Evolutionary conservation across 2,329 filamentous ascomycete genomes (phyloP).

Genomic region (Clarireedia hainanense): DNA sequence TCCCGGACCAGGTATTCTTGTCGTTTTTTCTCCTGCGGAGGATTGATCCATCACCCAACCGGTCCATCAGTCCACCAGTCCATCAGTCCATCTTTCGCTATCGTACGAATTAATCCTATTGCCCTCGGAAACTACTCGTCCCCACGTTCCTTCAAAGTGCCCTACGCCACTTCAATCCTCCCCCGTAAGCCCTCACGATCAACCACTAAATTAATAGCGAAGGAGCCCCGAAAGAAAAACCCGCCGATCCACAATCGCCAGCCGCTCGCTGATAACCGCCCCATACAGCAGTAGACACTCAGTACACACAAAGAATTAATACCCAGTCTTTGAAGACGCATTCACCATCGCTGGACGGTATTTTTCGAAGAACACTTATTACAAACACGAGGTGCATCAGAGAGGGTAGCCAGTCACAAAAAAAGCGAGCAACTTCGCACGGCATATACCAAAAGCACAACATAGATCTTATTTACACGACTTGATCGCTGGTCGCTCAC

Average conservation of each 20-base stretch:
- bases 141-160: slow-evolving; percentile 1
- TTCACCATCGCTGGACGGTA: slow-evolving; percentile 5
- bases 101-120: background rate
- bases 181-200: background rate
- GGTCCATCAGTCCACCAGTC: background rate
- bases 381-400: slow-evolving; percentile 5
- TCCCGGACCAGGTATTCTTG: no score
- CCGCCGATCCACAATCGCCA: background rate
- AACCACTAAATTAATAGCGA: slow-evolving; percentile 9
- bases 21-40: no score
- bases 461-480: slow-evolving; percentile 1
- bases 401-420: background rate
- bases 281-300: background rate
- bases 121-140: background rate
- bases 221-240: background rate
- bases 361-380: background rate
- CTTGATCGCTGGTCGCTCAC: slow-evolving; percentile 18
- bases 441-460: slow-evolving; percentile 3
- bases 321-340: background rate
- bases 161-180: background rate
- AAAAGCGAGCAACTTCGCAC: slow-evolving; percentile 7
- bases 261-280: background rate
- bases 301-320: slow-evolving; percentile 5
- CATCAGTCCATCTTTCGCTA: background rate
- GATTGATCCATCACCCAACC: background rate